Evolutionary conservation across 371 early-diverging fungal species (phyloP), one percentile per base, ranked within the genome.

Genomic region (Lichtheimia corymbifera): DNA sequence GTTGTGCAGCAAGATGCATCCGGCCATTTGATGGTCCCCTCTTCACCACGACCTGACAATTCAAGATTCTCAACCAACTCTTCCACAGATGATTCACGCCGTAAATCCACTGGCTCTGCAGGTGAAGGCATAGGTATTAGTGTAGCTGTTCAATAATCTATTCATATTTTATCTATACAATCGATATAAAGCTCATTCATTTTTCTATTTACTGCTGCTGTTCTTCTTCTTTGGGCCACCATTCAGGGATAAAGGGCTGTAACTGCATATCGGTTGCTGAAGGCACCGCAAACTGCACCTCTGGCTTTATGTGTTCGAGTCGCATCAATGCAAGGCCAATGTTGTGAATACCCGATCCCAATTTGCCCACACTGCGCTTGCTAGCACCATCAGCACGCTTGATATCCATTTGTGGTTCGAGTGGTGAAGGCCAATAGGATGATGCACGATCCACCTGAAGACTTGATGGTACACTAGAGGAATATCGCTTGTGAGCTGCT

Each of bases 251-350:
- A 57, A 83, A 85, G 0, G 83, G 82, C 44, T 69, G 69, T 22
- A 77, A 57, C n/a, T 68, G 76, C 14, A 79, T 47, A 45, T 68
- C 67, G 5, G 64, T 65, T 25, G 79, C 71, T 49, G 72, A 66
- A 45, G 73, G 70, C 9, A 78, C 70, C 3, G 64, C 62, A 53
- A 82, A 80, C 6, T 17, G 35, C 3, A 67, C 58, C 17, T 63
- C 59, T 40, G 70, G 67, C 25, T 77, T 63, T 0, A 91, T 86
- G 27, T 83, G 76, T 24, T 96, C 96, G 51, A 96, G 67, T 42
- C 94, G 84, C 83, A 96, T 77, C 72, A 96, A 79, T 6, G 95
- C 96, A 49, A 96, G 76, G 0, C 93, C 96, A 51, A 94, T 85
- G 61, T 95, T 96, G 71, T 86, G 79, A 15, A 87, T 66, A 20